Base-by-base conservation (phyloP, 352 stramenopile species). In the Globisporangium orthogonon region DNA sequence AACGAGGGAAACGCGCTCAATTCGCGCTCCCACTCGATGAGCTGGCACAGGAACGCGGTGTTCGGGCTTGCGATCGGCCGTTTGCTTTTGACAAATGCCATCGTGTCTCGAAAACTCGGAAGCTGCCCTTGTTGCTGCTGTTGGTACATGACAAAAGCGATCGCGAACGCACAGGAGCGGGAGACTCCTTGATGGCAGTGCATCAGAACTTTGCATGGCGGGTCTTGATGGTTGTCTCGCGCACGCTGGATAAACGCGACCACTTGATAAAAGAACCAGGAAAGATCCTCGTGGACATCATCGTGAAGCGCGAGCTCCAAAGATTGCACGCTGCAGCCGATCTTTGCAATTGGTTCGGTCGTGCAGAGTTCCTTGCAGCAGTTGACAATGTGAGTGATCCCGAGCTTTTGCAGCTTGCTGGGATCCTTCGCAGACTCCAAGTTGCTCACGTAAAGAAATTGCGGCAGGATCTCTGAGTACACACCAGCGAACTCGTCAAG, bases 111-210 rank as follows among this genome's bases (percentile, higher is more conserved):
- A 13, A 61, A 61, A 28, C 29, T 50, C 0, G 29, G 2, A 4
- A 17, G 4, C 33, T 64, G 69, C 15, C 73, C 74, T 15, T 56
- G 54, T 17, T 78, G 31, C 37, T 48, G 39, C 17, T 67, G 56
- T 10, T 67, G 59, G 48, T 70, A 56, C 76, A 89, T 91, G 7
- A 86, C 51, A 57, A 84, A 86, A 15, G 79, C 77, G 52, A 88
- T 74, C 9, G 71, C 81, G 45, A 88, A 64, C 0, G 79, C 75
- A 51, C 81, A 91, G 0, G 79, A 89, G 29, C 81, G 69, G 14
- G 81, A 91, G 28, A 91, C 62, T 46, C 81, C 81, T 60, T 89
- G 76, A 40, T 91, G 77, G 31, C 81, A 91, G 41, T 91, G 76
- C 7, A 91, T 52, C 3, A 91, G 43, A 28, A 87, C 71, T 15